Evolutionary conservation across 2,329 filamentous ascomycete genomes (phyloP).

Genomic region (Sclerotinia minor): DNA sequence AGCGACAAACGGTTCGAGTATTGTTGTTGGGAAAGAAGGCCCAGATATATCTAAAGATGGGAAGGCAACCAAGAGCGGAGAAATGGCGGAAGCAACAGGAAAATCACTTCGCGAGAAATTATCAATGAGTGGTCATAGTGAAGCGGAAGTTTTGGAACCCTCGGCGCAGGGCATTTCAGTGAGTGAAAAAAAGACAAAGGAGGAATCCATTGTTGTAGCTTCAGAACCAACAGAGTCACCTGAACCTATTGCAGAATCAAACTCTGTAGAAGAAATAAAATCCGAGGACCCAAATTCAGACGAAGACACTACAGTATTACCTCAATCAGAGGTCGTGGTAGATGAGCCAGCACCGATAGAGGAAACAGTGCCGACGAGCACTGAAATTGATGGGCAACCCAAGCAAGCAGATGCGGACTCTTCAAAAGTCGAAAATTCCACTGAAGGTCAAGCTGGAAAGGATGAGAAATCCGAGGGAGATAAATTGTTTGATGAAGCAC

Average conservation of each 20-base stretch:
- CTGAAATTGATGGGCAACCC: background rate
- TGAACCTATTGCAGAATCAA: background rate
- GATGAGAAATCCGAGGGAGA: background rate
- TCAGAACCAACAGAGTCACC: background rate
- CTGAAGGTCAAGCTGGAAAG: background rate
- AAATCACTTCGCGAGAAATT: background rate
- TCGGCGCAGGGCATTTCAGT: background rate
- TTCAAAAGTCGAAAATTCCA: background rate
- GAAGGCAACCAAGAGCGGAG: background rate
- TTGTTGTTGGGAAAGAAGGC: background rate
- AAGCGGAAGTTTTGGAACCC: background rate
- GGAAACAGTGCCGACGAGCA: background rate
- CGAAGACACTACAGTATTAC: background rate
- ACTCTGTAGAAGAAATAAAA: background rate
- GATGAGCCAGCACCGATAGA: background rate
- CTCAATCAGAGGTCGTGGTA: too few species aligned
- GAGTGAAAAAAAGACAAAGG: background rate
- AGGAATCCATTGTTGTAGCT: background rate
- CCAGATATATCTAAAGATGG: background rate
- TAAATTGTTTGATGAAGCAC: background rate
- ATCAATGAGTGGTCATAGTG: background rate
- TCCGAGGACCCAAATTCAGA: background rate
- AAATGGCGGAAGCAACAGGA: background rate
- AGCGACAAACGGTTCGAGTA: too few species aligned
- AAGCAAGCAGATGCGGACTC: background rate